phyloP scores from a whole-genome alignment of 2,329 filamentous ascomycete species.

The Purpureocillium lavendulum region DNA sequence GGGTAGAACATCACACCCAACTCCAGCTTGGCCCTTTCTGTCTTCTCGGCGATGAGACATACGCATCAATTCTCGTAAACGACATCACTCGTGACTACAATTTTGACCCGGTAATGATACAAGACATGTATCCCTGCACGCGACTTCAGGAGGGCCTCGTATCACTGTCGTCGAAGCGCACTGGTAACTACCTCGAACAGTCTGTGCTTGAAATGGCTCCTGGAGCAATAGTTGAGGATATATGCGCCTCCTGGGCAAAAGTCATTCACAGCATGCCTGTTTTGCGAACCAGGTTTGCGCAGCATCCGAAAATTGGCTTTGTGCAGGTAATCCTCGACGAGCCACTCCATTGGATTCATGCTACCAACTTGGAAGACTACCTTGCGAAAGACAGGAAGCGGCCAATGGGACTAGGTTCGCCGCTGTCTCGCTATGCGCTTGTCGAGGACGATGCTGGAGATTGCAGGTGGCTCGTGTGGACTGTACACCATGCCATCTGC shows the following conservation, averaged over 20 bases:
- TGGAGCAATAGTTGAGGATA: neutral
- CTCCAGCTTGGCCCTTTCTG: constrained; percentile 1
- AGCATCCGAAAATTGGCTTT: constrained; percentile 18
- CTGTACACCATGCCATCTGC: constrained; percentile 41
- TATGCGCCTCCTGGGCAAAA: constrained; percentile 5
- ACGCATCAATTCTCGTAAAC: neutral
- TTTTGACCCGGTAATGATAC: constrained; percentile 1
- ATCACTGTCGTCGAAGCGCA: constrained; percentile 4
- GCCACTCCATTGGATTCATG: constrained; percentile 19
- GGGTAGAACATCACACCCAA: too few relatives aligned
- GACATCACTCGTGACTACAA: neutral
- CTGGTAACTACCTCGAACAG: constrained; percentile 6
- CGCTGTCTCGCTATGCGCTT: constrained; percentile 11
- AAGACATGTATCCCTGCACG: constrained; percentile 8
- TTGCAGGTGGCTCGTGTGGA: constrained; percentile 21
- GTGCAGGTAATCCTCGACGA: constrained; percentile 31
- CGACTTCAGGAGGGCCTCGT: constrained; percentile 8
- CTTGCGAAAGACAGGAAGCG: constrained; percentile 21
- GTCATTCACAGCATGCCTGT: constrained; percentile 4
- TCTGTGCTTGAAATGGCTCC: constrained; percentile 3
- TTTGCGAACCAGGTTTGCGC: constrained; percentile 6
- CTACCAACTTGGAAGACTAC: constrained; percentile 21
- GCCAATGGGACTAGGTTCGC: constrained; percentile 12
- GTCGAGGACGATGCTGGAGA: constrained; percentile 2
- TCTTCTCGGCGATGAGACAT: neutral